Percentiles rank a stretch among this genome's conserved stretches.
These are phyloP conservation scores for Rosa lucieae DNA, from an alignment of 306 rosid species.

Conservation along the genomic window DNA sequence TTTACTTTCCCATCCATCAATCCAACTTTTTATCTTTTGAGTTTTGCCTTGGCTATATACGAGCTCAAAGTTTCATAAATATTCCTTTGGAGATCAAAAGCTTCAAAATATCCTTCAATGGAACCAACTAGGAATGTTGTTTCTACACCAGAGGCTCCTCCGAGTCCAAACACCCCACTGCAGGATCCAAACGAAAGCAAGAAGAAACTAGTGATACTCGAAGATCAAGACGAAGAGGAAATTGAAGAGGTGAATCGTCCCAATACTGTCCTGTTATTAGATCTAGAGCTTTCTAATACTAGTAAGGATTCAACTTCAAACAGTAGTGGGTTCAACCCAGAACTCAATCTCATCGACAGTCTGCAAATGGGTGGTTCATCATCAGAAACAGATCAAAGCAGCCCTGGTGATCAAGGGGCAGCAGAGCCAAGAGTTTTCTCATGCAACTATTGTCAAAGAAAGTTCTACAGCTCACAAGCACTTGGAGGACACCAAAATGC, in stretches of 20 bases:
- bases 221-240: constrained; percentile 23
- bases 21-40: not conserved
- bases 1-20: constrained; percentile 31
- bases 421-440: constrained; percentile 51
- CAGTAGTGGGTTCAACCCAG: constrained; percentile 22
- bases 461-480: constrained; percentile 79
- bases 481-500: constrained; percentile 96
- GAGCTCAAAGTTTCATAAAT: not conserved
- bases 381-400: constrained; percentile 8
- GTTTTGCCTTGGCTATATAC: not conserved
- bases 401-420: constrained; percentile 1
- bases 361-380: constrained; percentile 41
- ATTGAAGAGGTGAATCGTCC: constrained; percentile 1
- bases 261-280: constrained; percentile 28
- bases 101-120: constrained; percentile 34
- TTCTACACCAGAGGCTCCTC: constrained; percentile 37
- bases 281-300: constrained; percentile 42
- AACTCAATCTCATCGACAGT: constrained; percentile 50
- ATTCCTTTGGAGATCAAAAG: not conserved
- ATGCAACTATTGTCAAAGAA: constrained; percentile 76
- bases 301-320: constrained; percentile 7
- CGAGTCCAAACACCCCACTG: constrained; percentile 54
- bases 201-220: constrained; percentile 12
- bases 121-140: constrained; percentile 29
- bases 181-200: constrained; percentile 46